These are phyloP conservation scores for Coniosporium apollinis DNA, from an alignment of 495 filamentous ascomycete species.

Conservation along the genomic window DNA sequence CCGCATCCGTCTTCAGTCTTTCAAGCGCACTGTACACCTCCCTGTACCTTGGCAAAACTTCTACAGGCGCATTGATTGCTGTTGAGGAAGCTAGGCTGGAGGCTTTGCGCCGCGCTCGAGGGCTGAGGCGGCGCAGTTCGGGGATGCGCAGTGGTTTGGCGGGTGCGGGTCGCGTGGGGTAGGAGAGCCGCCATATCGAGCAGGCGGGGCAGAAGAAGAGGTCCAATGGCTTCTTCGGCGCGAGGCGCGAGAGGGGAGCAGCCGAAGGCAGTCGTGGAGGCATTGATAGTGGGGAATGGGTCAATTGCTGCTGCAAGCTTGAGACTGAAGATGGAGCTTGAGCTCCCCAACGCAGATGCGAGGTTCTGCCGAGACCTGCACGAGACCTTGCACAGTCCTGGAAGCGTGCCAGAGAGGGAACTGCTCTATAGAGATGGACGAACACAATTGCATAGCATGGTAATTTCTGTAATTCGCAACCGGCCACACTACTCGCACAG, in stretches of 20 bases:
- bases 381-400: too few relatives aligned
- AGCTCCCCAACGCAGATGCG: too few relatives aligned
- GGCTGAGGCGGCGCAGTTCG: background rate
- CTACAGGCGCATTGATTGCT: conserved; percentile 20
- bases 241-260: background rate
- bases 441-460: too few relatives aligned
- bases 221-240: conserved; percentile 2
- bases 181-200: conserved; percentile 14
- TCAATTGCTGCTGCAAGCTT: too few relatives aligned
- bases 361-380: too few relatives aligned
- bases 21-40: conserved; percentile 45
- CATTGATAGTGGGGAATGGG: conserved; percentile 9
- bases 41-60: conserved; percentile 14
- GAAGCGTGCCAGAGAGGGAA: too few relatives aligned
- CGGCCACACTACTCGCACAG: too few relatives aligned
- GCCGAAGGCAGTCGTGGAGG: conserved; percentile 14
- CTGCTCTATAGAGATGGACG: too few relatives aligned
- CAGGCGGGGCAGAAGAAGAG: conserved; percentile 7
- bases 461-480: too few relatives aligned
- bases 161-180: conserved; percentile 2
- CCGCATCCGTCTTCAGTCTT: conserved; percentile 42
- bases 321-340: too few relatives aligned
- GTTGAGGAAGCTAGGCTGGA: conserved; percentile 18
- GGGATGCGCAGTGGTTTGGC: background rate
- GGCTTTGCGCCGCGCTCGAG: conserved; percentile 8